These are phyloP conservation scores for Rhodofomes roseus DNA, from an alignment of 1,284 basidiomycete species.

Conservation along the genomic window DNA sequence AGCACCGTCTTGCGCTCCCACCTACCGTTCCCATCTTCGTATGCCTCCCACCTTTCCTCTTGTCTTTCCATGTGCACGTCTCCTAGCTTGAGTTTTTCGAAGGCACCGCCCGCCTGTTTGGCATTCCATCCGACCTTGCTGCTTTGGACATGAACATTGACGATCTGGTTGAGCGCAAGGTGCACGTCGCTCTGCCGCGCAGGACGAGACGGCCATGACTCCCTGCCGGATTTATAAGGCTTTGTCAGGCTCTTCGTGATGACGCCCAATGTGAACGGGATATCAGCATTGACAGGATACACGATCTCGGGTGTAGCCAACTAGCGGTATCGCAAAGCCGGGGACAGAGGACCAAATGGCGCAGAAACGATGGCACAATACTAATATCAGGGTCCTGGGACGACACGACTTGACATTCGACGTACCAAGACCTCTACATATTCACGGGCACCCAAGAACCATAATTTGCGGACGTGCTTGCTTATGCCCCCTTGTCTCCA, in stretches of 20 bases:
- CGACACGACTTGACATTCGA: background rate
- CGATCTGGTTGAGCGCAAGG: background rate
- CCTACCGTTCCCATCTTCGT: background rate
- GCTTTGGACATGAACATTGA: background rate
- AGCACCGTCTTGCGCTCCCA: background rate
- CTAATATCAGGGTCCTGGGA: background rate
- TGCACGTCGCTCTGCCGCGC: background rate
- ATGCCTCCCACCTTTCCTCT: background rate
- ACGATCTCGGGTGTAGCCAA: background rate
- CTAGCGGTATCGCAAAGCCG: background rate
- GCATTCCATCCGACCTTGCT: background rate
- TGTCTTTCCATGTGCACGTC: background rate
- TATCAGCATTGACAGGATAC: background rate
- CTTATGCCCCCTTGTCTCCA: background rate
- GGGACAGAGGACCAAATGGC: background rate
- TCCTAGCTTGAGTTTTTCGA: background rate
- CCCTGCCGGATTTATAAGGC: background rate
- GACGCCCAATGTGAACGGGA: background rate
- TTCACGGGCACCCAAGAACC: background rate
- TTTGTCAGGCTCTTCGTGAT: background rate
- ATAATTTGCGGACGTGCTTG: background rate
- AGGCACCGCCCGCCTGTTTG: background rate
- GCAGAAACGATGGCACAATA: too few species aligned
- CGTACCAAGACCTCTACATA: background rate
- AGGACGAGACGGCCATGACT: background rate